Percentiles rank a stretch among this genome's conserved stretches.
Conservation (phyloP, 1,139 yeast species). For the Yamadazyma buinensis region DNA sequence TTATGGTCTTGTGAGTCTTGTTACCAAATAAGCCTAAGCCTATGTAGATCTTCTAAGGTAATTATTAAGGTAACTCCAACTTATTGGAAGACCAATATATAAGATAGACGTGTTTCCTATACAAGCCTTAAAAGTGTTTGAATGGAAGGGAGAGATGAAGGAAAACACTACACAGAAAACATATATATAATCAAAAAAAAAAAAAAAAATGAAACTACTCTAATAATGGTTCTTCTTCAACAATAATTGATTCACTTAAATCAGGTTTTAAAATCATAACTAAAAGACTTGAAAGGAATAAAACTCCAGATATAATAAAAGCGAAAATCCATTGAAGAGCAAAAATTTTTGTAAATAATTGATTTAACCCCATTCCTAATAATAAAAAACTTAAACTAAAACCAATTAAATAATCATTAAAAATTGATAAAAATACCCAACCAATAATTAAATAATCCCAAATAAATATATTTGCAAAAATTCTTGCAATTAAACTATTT, state of each 20-base stretch:
- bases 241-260: slow-evolving; percentile 13
- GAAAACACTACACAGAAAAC: background rate
- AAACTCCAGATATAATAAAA: slow-evolving; percentile 54
- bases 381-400: slow-evolving; percentile 53
- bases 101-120: too few species aligned
- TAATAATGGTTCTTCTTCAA: slow-evolving; percentile 22
- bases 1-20: too few species aligned
- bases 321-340: slow-evolving; percentile 88
- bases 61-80: too few species aligned
- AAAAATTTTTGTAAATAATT: slow-evolving; percentile 60
- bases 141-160: too few species aligned
- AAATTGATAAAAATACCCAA: slow-evolving; percentile 49
- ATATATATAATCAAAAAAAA: too few species aligned
- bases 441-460: slow-evolving; percentile 79
- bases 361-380: slow-evolving; percentile 68
- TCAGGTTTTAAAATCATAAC: slow-evolving; percentile 31
- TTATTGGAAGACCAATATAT: too few species aligned
- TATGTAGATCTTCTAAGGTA: too few species aligned
- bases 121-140: too few species aligned
- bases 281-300: slow-evolving; percentile 46
- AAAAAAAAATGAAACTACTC: too few species aligned
- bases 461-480: slow-evolving; percentile 66
- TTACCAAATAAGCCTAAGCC: too few species aligned
- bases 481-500: slow-evolving; percentile 58
- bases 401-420: slow-evolving; percentile 72